phyloP scores from a whole-genome alignment of 2,329 filamentous ascomycete genomes.

The Arthrobotrys entomopaga region DNA sequence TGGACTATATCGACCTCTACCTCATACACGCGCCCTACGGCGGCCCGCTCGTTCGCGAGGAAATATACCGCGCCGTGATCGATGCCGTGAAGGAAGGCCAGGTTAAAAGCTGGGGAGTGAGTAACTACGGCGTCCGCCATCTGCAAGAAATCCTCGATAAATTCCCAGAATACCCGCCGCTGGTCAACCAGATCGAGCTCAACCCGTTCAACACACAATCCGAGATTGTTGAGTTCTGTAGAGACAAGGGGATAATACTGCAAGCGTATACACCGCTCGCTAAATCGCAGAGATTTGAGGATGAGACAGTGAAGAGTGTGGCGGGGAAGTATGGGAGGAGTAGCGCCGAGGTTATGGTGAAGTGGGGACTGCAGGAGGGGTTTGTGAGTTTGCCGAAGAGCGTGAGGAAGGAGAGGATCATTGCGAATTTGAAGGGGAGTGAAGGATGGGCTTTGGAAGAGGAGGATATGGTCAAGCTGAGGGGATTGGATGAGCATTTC shows the following conservation, averaged over 20 bases:
- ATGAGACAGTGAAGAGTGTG: conserved; percentile 72
- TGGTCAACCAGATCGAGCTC: conserved; percentile 83
- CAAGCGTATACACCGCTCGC: conserved; percentile 84
- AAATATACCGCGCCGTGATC: conserved; percentile 80
- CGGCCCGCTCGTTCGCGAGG: conserved; percentile 73
- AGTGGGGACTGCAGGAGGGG: conserved; percentile 80
- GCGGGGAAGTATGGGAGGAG: conserved; percentile 76
- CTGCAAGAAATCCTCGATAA: conserved; percentile 75
- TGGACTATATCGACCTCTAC: conserved; percentile 83
- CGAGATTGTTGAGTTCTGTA: conserved; percentile 73
- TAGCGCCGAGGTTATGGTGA: conserved; percentile 77
- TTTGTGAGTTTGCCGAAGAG: conserved; percentile 81
- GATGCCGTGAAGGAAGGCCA: conserved; percentile 79
- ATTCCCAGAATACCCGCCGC: conserved; percentile 71
- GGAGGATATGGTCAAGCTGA: conserved; percentile 72
- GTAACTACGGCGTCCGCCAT: conserved; percentile 78
- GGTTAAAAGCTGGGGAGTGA: conserved; percentile 76
- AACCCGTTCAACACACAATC: conserved; percentile 82
- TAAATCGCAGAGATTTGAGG: conserved; percentile 74
- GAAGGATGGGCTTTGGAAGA: conserved; percentile 70
- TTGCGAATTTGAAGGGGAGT: conserved; percentile 71
- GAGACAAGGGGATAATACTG: conserved; percentile 73
- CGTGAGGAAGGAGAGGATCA: conserved; percentile 70
- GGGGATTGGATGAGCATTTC: conserved; percentile 75
- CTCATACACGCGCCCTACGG: conserved; percentile 83